Evolutionary conservation across 108 stramenopile genomes (phyloP), one percentile per base, ranked within the genome.

Genomic region (Nitzschia putrida): DNA sequence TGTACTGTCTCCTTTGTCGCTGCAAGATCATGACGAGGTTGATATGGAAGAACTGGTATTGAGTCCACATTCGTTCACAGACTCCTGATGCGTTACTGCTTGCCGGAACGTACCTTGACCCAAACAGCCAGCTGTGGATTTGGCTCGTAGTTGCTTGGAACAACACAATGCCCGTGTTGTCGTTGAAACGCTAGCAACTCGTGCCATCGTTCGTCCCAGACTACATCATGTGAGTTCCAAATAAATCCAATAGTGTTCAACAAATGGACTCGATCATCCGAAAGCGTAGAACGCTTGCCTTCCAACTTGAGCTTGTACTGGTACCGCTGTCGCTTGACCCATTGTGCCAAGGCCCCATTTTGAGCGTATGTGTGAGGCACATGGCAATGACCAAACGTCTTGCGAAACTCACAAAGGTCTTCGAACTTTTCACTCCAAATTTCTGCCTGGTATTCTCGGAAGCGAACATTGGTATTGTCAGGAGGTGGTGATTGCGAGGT

Each of bases 221-320:
- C 66, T n/a, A 53, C 68, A 45, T 77, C 77, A 39, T 82, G 81
- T 9, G 73, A 73, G 65, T 79, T 72, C 84, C 84, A 85, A 8
- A 74, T 68, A 49, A 85, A 85, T 11, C 73, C 84, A 42, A 85
- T 57, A 18, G 69, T 50, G 39, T 87, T 71, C 26, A 87, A 60
- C 7, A 71, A 41, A 37, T 61, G 69, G 16, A 83, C 42, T 25
- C 86, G 77, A 57, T 87, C 86, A 24, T 56, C 43, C 0, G 78
- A 74, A 41, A 87, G 71, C 13, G 77, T 79, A 18, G 73, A 77
- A 0, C 69, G 66, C 50, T 78, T 80, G 10, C 75, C 74, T n/a
- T 80, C 82, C 11, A 44, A n/a, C 56, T 71, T 66, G 34, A 86
- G 73, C 34, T 79, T 78, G 79, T 82, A 83, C 42, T 87, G 86